Percentiles rank a stretch among this genome's conserved stretches.
Evolutionary conservation across 768 basidiomycete genomes (phyloP).

Genomic region (Termitomyces sp.): DNA sequence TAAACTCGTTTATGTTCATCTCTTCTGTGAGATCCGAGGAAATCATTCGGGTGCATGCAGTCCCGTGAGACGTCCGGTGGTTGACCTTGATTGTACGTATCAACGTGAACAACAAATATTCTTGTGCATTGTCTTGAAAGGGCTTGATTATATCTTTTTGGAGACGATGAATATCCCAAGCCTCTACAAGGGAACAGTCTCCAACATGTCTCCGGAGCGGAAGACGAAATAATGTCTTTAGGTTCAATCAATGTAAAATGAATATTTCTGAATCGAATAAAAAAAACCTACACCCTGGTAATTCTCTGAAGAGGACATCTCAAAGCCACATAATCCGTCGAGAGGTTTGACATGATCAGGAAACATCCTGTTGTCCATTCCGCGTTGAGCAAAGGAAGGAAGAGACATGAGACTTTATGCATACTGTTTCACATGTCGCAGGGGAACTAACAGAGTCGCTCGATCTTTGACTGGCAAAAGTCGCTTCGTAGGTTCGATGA

Average conservation of each 20-base stretch:
- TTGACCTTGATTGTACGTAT: constrained; percentile 24
- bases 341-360: constrained; percentile 35
- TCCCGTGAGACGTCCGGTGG: constrained; percentile 14
- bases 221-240: constrained; percentile 42
- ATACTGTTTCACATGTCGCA: constrained; percentile 31
- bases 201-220: constrained; percentile 29
- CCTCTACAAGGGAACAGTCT: constrained; percentile 14
- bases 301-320: constrained; percentile 12
- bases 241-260: background rate
- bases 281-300: constrained; percentile 36
- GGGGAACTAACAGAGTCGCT: constrained; percentile 23
- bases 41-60: background rate
- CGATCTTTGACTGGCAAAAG: constrained; percentile 32
- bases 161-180: constrained; percentile 20
- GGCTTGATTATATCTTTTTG: constrained; percentile 23
- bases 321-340: constrained; percentile 37
- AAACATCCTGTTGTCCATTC: constrained; percentile 27
- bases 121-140: constrained; percentile 25
- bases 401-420: background rate
- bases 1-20: background rate
- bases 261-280: background rate
- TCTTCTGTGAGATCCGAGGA: background rate
- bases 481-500: constrained; percentile 41
- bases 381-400: background rate
- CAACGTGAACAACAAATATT: constrained; percentile 38